Evolutionary conservation across 1,284 basidiomycete genomes (phyloP).

Genomic region (Apiotrichum domesticum): DNA sequence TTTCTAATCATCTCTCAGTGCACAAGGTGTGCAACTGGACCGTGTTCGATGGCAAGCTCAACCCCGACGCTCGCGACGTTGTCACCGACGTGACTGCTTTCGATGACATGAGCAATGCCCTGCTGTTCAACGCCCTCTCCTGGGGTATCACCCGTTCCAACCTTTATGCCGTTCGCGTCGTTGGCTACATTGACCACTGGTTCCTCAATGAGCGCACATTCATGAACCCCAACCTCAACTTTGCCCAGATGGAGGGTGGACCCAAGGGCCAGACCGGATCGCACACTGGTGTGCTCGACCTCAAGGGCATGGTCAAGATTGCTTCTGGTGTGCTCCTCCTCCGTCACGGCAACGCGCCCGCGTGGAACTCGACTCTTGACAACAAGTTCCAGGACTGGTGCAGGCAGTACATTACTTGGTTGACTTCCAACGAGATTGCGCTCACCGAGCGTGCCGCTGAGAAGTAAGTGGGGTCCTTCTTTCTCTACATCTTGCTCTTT

Average conservation of each 20-base stretch:
- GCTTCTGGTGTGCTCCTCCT: slow-evolving; percentile 20
- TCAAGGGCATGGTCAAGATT: slow-evolving; percentile 25
- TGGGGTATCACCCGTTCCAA: slow-evolving; percentile 52
- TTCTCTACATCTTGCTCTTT: too few relatives aligned
- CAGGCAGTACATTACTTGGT: slow-evolving; percentile 19
- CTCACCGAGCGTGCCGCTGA: slow-evolving; percentile 22
- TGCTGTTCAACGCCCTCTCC: slow-evolving; percentile 59
- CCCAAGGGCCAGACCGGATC: slow-evolving; percentile 39
- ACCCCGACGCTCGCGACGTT: slow-evolving; percentile 56
- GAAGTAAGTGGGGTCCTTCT: slow-evolving; percentile 19
- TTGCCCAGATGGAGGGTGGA: slow-evolving; percentile 60
- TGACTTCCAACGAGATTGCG: slow-evolving; percentile 19
- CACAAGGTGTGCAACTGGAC: slow-evolving; percentile 9
- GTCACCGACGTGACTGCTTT: slow-evolving; percentile 56
- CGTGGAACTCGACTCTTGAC: slow-evolving; percentile 20
- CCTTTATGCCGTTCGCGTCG: slow-evolving; percentile 18
- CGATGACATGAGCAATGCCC: slow-evolving; percentile 55
- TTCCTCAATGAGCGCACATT: slow-evolving; percentile 56
- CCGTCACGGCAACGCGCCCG: slow-evolving; percentile 14
- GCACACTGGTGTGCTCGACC: slow-evolving; percentile 27
- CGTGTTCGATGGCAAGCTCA: slow-evolving; percentile 56
- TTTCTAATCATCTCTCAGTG: slow-evolving; percentile 1
- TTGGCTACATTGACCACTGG: slow-evolving; percentile 18
- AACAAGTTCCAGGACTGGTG: slow-evolving; percentile 17
- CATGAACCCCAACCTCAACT: slow-evolving; percentile 66